Evolutionary conservation across 768 basidiomycete genomes (phyloP), one percentile per base, ranked within the genome.

Genomic region (Boletus eberwhitei): DNA sequence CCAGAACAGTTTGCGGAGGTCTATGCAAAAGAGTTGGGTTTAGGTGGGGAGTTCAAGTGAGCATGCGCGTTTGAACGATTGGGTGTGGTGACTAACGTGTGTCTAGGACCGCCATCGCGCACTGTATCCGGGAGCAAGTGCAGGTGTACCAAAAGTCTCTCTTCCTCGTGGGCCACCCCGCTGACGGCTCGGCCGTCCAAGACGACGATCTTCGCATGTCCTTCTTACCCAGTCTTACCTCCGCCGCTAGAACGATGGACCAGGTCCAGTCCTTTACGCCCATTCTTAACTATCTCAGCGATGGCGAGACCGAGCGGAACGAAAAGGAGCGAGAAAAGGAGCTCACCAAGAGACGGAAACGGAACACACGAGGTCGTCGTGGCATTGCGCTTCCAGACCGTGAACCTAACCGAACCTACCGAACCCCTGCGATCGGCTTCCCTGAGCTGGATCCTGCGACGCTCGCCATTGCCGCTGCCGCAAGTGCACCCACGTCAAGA

Each of bases 321-420:
- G 96, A 99, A 70, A 89, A 88, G 67, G 94, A 97, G 57, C 82
- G 93, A 55, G 97, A 99, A 70, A 93, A 94, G 74, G 94, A 98
- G 60, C 79, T 88, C 61, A 89, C 84, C 61, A 88, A 87, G 67
- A 86, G 93, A 57, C 77, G 91, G 43, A 89, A 93, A 65, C 85
- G 90, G 48, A 87, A 90, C 62, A 92, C 89, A 2, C 83, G 97
- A 35, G 87, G 87, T 4, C 77, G 88, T 51, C 76, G 90, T 31
- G 92, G 93, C 14, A 79, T 93, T 53, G 83, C 83, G 4, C 75
- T 98, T 24, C 95, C 97, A 0, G 97, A 99, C 67, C 86, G 96
- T 41, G 96, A 99, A 55, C 88, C 93, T 2, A 81, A 90, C 67
- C 80, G 92, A 71, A 98, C 97, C 7, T 90, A 88, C 72, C 86